Evolutionary conservation across 2,329 filamentous ascomycete species (phyloP).

Genomic region (Trichoderma gracile): DNA sequence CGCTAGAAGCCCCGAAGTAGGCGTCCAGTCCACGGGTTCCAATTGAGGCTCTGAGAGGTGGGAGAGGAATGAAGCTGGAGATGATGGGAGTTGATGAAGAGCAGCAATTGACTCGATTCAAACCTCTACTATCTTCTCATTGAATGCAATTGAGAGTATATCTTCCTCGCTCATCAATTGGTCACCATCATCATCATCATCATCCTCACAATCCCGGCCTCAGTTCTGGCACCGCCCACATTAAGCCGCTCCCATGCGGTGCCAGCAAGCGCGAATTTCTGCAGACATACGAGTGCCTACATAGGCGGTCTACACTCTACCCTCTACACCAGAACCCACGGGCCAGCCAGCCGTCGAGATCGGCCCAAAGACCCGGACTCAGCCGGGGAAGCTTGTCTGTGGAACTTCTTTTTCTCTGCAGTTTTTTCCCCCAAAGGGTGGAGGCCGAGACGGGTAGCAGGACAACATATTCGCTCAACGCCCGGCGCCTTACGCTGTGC

Average conservation of each 20-base stretch:
- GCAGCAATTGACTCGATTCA: not conserved
- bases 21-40: no score
- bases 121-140: not conserved
- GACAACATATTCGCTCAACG: conserved; percentile 10
- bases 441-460: conserved; percentile 1
- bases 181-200: not conserved
- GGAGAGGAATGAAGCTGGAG: not conserved
- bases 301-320: conserved; percentile 20
- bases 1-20: conserved; percentile 11
- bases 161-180: not conserved
- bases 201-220: not conserved
- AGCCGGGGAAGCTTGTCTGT: conserved; percentile 12
- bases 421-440: not conserved
- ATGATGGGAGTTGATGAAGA: not conserved
- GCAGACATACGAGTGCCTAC: not conserved
- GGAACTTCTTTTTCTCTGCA: no score
- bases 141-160: not conserved
- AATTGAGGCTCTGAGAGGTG: no score
- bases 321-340: not conserved
- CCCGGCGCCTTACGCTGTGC: not conserved
- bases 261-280: conserved; percentile 24
- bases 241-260: conserved; percentile 22
- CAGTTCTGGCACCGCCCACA: conserved; percentile 6
- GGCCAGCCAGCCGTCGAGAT: conserved; percentile 14
- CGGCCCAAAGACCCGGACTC: conserved; percentile 23